phyloP scores from a whole-genome alignment of 169 alveolate species.

The Cryptosporidium parvum region DNA sequence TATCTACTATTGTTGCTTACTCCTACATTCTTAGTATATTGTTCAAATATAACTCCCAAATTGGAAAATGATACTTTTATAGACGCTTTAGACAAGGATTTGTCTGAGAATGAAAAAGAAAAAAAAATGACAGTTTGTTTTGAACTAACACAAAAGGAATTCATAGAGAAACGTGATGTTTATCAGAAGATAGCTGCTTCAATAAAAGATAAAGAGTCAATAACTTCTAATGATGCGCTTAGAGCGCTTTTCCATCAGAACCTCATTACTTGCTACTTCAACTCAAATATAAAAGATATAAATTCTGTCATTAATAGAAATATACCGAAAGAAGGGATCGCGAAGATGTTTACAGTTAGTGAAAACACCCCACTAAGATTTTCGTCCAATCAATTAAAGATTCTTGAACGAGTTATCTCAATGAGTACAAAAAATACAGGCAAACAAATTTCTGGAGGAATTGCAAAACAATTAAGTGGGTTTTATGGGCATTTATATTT shows the following conservation, averaged over 20 bases:
- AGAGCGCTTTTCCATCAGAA: constrained; percentile 67
- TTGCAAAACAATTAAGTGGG: neutral
- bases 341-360: neutral
- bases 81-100: constrained; percentile 24
- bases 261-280: constrained; percentile 69
- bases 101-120: constrained; percentile 19
- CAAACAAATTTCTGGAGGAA: neutral
- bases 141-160: constrained; percentile 60
- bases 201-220: neutral
- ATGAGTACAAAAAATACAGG: neutral
- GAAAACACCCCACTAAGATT: constrained; percentile 38
- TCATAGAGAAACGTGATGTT: constrained; percentile 30
- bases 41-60: neutral
- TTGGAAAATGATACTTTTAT: neutral
- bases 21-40: neutral
- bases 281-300: constrained; percentile 14
- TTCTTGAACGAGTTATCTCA: constrained; percentile 35
- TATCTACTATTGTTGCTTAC: neutral
- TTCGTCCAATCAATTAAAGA: constrained; percentile 29
- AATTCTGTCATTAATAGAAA: neutral
- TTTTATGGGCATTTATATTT: constrained; percentile 46
- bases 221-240: constrained; percentile 39
- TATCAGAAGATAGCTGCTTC: constrained; percentile 54
- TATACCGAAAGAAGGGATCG: neutral
- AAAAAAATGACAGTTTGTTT: constrained; percentile 58